These are phyloP conservation scores for Fusarium fracticaudum DNA, from an alignment of 2,329 filamentous ascomycete species.

Conservation along the genomic window DNA sequence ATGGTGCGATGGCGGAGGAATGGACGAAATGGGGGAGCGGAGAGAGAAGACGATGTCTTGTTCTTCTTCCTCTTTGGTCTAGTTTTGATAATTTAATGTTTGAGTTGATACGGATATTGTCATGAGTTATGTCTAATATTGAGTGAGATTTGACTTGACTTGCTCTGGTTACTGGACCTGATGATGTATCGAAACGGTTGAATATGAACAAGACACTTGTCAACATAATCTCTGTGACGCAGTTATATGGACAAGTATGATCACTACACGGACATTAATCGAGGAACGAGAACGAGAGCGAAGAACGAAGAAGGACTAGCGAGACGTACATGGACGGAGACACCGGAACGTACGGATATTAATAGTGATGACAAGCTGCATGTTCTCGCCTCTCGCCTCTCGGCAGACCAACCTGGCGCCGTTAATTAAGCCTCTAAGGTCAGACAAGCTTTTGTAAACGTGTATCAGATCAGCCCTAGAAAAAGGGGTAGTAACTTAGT, in stretches of 20 bases:
- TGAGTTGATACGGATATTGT: conserved; percentile 10
- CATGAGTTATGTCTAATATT: not conserved
- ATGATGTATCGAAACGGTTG: not conserved
- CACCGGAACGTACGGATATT: conserved; percentile 26
- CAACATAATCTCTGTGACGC: not conserved
- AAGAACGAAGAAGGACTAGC: not conserved
- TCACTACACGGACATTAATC: not conserved
- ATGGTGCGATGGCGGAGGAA: conserved; percentile 18
- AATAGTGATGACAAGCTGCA: not conserved
- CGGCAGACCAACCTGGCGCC: not conserved
- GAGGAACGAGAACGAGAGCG: not conserved
- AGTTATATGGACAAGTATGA: not conserved
- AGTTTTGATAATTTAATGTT: conserved; percentile 30
- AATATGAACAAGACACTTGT: not conserved
- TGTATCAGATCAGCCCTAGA: conserved; percentile 18
- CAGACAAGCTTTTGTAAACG: conserved; percentile 29
- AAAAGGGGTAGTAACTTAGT: not conserved
- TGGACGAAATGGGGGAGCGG: not conserved
- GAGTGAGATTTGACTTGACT: not conserved
- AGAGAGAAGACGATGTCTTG: conserved; percentile 2
- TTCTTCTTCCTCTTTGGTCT: conserved; percentile 20
- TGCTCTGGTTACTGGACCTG: not conserved
- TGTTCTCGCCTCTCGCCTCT: not conserved
- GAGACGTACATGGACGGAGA: not conserved
- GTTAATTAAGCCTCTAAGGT: not conserved